Percentiles rank a stretch among this genome's conserved stretches.
Conservation (phyloP, 305 asterid species). For the Solanum hybrid region DNA sequence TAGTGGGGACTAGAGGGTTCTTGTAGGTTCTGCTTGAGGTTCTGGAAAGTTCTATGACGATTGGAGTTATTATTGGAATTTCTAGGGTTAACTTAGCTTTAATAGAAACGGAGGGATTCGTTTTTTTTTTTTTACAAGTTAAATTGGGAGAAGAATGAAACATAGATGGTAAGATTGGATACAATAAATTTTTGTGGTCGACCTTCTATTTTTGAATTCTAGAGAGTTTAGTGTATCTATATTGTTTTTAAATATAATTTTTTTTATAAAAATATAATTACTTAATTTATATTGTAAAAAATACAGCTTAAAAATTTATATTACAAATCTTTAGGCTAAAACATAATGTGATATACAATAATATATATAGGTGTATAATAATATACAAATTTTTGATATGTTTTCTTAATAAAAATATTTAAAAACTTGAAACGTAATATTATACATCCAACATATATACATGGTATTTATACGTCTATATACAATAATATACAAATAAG, state of each 20-base stretch:
- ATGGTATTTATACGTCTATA: not conserved
- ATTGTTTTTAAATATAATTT: too few species aligned
- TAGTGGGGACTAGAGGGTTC: not conserved
- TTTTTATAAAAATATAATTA: not conserved
- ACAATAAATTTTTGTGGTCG: not conserved
- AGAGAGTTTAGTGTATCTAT: not conserved
- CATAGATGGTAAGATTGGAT: not conserved
- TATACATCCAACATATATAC: not conserved
- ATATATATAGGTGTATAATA: not conserved
- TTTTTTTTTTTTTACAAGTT: not conserved
- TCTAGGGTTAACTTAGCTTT: not conserved
- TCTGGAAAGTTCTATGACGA: slow-evolving; percentile 3
- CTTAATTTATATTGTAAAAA: not conserved
- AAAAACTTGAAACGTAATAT: not conserved
- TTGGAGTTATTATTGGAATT: not conserved
- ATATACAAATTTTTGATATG: not conserved
- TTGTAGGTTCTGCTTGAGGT: not conserved
- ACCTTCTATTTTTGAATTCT: not conserved
- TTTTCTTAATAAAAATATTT: not conserved
- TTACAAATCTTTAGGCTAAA: not conserved
- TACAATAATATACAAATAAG: not conserved
- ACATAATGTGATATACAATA: not conserved
- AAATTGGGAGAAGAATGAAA: not conserved
- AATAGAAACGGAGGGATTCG: not conserved
- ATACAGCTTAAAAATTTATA: fast-evolving